Conservation (phyloP, 345 rosid genomes). For the Sonneratia alba region DNA sequence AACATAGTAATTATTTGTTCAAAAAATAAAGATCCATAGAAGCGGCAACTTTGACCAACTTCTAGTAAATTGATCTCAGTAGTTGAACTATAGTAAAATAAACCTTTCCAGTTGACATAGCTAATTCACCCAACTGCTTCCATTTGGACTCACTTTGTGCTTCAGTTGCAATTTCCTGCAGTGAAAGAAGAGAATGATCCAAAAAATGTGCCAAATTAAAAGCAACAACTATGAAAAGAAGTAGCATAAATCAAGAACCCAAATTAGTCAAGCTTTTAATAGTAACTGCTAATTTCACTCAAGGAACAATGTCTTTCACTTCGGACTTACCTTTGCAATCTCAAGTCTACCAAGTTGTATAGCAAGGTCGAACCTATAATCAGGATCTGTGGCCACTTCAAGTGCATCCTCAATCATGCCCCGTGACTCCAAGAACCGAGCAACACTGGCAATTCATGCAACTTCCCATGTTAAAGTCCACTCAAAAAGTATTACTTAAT, state of each 20-base stretch:
- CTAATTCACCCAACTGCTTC: constrained; percentile 97
- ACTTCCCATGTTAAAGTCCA: constrained; percentile 11
- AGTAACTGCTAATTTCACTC: neutral
- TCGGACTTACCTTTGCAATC: constrained; percentile 63
- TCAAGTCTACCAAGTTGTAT: constrained; percentile 90
- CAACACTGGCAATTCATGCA: constrained; percentile 57
- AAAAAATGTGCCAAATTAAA: neutral
- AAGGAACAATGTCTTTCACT: neutral
- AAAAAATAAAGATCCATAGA: neutral
- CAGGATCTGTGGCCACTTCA: constrained; percentile 94
- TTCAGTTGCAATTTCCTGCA: constrained; percentile 78
- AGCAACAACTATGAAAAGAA: neutral
- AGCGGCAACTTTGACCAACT: neutral
- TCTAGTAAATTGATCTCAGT: neutral
- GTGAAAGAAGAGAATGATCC: neutral
- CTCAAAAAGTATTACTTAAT: neutral
- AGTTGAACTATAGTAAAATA: neutral
- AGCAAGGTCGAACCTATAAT: constrained; percentile 93
- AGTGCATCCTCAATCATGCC: constrained; percentile 95
- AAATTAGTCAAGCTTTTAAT: neutral
- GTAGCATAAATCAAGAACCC: neutral
- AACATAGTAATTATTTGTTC: neutral
- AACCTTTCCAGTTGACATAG: constrained; percentile 96
- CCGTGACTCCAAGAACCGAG: constrained; percentile 95
- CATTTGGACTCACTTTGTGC: constrained; percentile 89